Evolutionary conservation across 108 stramenopile genomes (phyloP).

Genomic region (Schizochytrium sp.): DNA sequence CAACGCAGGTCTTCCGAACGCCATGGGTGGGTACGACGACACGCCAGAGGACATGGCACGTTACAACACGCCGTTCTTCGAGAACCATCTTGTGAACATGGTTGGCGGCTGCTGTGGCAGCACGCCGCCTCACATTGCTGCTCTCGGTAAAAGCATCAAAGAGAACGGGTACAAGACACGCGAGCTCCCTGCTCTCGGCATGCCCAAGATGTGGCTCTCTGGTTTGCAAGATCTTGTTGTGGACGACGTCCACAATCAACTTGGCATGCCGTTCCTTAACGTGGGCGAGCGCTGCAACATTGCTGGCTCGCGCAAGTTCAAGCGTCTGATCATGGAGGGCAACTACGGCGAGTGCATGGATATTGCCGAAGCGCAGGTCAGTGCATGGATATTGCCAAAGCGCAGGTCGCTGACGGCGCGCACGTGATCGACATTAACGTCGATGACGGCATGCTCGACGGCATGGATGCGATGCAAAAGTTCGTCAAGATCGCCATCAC

Average conservation of each 20-base stretch:
- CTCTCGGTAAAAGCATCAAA: not conserved
- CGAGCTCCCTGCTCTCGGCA: constrained; percentile 46
- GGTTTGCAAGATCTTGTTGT: constrained; percentile 87
- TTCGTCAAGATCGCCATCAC: constrained; percentile 97
- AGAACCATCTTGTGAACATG: constrained; percentile 91
- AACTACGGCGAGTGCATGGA: constrained; percentile 92
- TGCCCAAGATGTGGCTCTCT: constrained; percentile 85
- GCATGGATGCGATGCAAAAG: constrained; percentile 93
- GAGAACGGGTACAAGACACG: constrained; percentile 59
- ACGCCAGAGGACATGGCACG: constrained; percentile 86
- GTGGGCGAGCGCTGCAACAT: constrained; percentile 96
- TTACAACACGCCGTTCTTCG: constrained; percentile 79
- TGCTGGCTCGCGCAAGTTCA: constrained; percentile 84
- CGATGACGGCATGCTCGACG: constrained; percentile 95
- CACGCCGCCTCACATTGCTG: constrained; percentile 85
- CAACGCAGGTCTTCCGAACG: constrained; percentile 96
- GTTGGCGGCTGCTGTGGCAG: constrained; percentile 97
- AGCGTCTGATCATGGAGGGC: constrained; percentile 90
- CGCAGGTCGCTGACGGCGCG: constrained; percentile 95
- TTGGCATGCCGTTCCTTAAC: constrained; percentile 86
- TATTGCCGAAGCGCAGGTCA: constrained; percentile 92
- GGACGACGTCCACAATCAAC: constrained; percentile 79
- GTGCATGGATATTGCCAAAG: constrained; percentile 96
- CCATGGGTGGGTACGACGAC: constrained; percentile 98
- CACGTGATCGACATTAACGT: constrained; percentile 98